These are phyloP conservation scores for Ramaria sp. DNA, from an alignment of 768 basidiomycete species.

Conservation along the genomic window DNA sequence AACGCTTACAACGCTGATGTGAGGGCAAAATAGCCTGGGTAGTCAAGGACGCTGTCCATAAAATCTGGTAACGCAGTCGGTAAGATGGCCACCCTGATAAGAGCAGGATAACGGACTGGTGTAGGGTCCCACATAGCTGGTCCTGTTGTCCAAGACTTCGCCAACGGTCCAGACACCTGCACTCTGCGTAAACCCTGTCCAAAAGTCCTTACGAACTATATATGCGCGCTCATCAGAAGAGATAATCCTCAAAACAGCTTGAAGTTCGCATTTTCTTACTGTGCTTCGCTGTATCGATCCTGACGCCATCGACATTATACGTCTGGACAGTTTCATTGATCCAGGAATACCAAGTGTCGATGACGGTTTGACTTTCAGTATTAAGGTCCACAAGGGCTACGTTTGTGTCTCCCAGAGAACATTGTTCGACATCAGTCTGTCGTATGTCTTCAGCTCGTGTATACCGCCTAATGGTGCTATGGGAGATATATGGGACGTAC, in stretches of 20 bases:
- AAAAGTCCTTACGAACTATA: constrained; percentile 35
- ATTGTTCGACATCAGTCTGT: constrained; percentile 35
- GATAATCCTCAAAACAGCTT: too few species aligned
- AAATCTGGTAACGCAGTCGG: constrained; percentile 21
- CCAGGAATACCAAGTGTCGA: constrained; percentile 35
- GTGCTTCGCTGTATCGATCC: constrained; percentile 52
- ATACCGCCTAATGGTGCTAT: too few species aligned
- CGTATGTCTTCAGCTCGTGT: not conserved
- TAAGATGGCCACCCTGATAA: not conserved
- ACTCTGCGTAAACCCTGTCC: constrained; percentile 36
- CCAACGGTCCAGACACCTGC: constrained; percentile 45
- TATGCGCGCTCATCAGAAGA: not conserved
- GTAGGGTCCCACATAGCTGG: constrained; percentile 28
- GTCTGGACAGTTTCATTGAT: constrained; percentile 32
- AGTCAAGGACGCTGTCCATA: constrained; percentile 36
- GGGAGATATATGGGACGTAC: not conserved
- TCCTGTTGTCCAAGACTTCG: constrained; percentile 37
- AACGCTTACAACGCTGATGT: constrained; percentile 27
- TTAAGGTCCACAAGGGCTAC: constrained; percentile 49
- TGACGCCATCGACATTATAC: constrained; percentile 42
- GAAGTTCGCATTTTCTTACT: constrained; percentile 7
- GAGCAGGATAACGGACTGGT: constrained; percentile 24
- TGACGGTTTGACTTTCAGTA: constrained; percentile 38
- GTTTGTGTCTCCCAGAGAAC: constrained; percentile 46
- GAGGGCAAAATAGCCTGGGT: constrained; percentile 36